Conservation (phyloP, 2,329 filamentous ascomycete genomes). For the Malbranchea cinnamomea region DNA sequence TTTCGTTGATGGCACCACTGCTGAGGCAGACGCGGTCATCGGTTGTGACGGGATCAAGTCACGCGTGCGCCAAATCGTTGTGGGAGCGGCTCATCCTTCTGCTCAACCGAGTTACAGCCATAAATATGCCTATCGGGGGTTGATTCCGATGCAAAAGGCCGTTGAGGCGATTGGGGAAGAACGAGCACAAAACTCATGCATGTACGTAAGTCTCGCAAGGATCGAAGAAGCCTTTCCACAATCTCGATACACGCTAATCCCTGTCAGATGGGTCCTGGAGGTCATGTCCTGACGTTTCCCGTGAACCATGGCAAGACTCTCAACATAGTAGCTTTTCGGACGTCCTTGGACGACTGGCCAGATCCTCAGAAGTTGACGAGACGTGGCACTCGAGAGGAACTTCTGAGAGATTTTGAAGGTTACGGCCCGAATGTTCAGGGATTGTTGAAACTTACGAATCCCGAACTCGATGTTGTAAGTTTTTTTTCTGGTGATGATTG, state of each 20-base stretch:
- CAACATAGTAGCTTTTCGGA: neutral
- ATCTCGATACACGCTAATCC: no score
- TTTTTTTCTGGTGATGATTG: no score
- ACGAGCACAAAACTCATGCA: no score
- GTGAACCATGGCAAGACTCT: slow-evolving; percentile 1
- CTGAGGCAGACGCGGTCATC: slow-evolving; percentile 31
- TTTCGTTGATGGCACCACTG: slow-evolving; percentile 33
- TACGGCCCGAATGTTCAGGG: slow-evolving; percentile 3
- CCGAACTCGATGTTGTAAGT: no score
- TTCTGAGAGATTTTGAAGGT: slow-evolving; percentile 1
- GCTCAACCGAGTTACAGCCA: slow-evolving; percentile 38
- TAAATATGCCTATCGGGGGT: slow-evolving; percentile 47
- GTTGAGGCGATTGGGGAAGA: slow-evolving; percentile 34
- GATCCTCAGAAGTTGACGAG: slow-evolving; percentile 1
- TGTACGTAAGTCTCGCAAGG: no score
- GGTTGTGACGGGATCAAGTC: slow-evolving; percentile 53
- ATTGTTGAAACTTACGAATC: no score
- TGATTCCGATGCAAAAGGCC: slow-evolving; percentile 45
- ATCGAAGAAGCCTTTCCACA: no score
- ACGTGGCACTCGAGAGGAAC: slow-evolving; percentile 2
- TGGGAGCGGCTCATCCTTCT: slow-evolving; percentile 33
- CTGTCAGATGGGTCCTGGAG: no score
- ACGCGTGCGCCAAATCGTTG: slow-evolving; percentile 35
- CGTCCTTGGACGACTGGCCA: slow-evolving; percentile 1
- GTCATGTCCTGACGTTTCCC: no score